Evolutionary conservation across 331 rosid species (phyloP).

Genomic region (Malus hybrid): DNA sequence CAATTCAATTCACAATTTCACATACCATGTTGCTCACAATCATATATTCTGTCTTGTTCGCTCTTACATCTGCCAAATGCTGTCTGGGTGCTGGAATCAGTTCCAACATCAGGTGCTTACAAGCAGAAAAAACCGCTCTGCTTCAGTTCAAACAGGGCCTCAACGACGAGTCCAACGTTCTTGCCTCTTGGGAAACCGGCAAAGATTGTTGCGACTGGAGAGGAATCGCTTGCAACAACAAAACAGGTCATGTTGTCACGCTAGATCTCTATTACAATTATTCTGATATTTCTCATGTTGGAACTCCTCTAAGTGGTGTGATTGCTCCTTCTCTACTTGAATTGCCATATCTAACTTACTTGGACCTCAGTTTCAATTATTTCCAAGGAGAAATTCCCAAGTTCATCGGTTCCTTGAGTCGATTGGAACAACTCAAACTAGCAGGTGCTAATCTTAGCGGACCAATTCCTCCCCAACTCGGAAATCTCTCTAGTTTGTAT

Average conservation of each 20-base stretch:
- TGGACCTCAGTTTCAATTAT: too few species aligned
- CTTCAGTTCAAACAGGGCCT: constrained; percentile 28
- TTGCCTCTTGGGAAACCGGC: constrained; percentile 29
- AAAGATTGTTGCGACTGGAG: constrained; percentile 37
- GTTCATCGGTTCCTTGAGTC: background rate
- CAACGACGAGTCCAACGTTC: background rate
- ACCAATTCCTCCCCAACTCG: constrained; percentile 12
- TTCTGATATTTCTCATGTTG: background rate
- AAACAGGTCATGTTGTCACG: constrained; percentile 17
- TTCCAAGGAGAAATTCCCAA: background rate
- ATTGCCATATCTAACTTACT: too few species aligned
- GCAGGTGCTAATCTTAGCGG: constrained; percentile 1
- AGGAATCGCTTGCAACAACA: constrained; percentile 22
- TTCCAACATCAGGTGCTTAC: constrained; percentile 9
- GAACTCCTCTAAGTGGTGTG: constrained; percentile 14
- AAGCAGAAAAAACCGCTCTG: constrained; percentile 27
- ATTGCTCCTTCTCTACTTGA: constrained; percentile 24
- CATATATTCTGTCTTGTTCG: background rate
- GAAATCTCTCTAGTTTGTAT: constrained; percentile 25
- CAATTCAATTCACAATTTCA: background rate
- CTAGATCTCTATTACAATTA: constrained; percentile 5
- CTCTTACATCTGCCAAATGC: background rate
- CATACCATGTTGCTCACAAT: background rate
- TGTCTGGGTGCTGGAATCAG: background rate
- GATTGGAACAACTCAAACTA: background rate